phyloP scores from a whole-genome alignment of 768 basidiomycete species.

The Suillus occidentalis region DNA sequence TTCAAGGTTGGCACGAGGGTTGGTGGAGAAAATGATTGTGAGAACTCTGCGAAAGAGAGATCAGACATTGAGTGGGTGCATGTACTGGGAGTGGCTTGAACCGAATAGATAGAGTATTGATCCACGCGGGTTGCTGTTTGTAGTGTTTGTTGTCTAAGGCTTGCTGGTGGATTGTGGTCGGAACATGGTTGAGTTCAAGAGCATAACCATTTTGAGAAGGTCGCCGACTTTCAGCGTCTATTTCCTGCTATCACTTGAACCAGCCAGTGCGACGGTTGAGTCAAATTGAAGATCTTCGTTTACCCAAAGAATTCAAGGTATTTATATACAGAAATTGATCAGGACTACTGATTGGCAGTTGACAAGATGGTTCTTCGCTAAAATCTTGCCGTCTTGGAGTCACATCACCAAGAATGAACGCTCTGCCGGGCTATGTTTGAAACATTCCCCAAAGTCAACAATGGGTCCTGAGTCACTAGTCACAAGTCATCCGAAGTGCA shows the following conservation, averaged over 20 bases:
- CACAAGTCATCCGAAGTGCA: no score
- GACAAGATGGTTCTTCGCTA: no score
- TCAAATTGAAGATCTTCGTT: not conserved
- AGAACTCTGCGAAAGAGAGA: slow-evolving; percentile 9
- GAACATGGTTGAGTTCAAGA: not conserved
- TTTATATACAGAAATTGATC: no score
- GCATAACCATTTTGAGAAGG: not conserved
- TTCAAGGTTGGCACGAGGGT: slow-evolving; percentile 38
- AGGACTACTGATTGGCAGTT: no score
- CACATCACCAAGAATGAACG: no score
- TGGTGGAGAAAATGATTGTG: slow-evolving; percentile 8
- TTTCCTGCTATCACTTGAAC: no score
- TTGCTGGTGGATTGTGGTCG: not conserved
- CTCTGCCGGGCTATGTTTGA: no score
- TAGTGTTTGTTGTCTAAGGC: not conserved
- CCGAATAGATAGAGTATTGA: not conserved
- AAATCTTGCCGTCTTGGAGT: no score
- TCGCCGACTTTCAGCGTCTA: not conserved
- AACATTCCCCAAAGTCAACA: no score
- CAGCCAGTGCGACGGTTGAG: not conserved
- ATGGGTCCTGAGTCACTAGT: no score
- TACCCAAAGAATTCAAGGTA: no score
- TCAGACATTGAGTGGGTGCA: slow-evolving; percentile 6
- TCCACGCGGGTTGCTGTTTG: not conserved
- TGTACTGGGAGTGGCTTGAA: not conserved